phyloP scores from a whole-genome alignment of 306 rosid species.

The Glycine soja region DNA sequence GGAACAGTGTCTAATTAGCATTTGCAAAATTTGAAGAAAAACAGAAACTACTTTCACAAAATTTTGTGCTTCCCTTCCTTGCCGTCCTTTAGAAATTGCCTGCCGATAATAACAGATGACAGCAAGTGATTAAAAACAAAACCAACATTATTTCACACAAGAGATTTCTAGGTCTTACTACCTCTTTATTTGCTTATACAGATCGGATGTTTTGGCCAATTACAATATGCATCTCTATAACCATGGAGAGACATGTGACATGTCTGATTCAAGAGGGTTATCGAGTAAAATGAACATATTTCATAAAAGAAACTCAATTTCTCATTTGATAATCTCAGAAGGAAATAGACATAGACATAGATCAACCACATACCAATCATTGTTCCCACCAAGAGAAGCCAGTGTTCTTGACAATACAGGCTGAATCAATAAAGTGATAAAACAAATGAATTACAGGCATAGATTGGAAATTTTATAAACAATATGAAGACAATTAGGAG shows the following conservation, averaged over 20 bases:
- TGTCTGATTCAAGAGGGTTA: slow-evolving; percentile 1
- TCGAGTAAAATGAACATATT: slow-evolving; percentile 9
- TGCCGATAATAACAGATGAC: slow-evolving; percentile 36
- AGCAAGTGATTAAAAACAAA: slow-evolving; percentile 30
- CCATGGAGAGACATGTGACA: slow-evolving; percentile 2
- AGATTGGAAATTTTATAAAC: neutral
- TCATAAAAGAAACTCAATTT: neutral
- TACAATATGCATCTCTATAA: slow-evolving; percentile 12
- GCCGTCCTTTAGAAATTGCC: slow-evolving; percentile 90
- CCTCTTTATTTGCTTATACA: neutral
- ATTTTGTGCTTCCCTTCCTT: slow-evolving; percentile 98
- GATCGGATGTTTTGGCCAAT: slow-evolving; percentile 21
- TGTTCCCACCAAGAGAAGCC: slow-evolving; percentile 7
- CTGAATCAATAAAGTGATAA: neutral
- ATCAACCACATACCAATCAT: slow-evolving; percentile 16
- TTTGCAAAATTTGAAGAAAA: slow-evolving; percentile 27
- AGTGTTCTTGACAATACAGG: slow-evolving; percentile 23
- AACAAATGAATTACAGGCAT: neutral
- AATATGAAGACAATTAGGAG: slow-evolving; percentile 13
- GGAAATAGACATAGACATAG: neutral
- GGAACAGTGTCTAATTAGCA: slow-evolving; percentile 35
- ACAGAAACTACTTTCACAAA: slow-evolving; percentile 70
- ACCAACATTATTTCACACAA: neutral
- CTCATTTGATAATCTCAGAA: slow-evolving; percentile 2
- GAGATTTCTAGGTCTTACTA: neutral